These are phyloP conservation scores for Leccinum fallax DNA, from an alignment of 1,284 basidiomycete genomes.

Conservation along the genomic window DNA sequence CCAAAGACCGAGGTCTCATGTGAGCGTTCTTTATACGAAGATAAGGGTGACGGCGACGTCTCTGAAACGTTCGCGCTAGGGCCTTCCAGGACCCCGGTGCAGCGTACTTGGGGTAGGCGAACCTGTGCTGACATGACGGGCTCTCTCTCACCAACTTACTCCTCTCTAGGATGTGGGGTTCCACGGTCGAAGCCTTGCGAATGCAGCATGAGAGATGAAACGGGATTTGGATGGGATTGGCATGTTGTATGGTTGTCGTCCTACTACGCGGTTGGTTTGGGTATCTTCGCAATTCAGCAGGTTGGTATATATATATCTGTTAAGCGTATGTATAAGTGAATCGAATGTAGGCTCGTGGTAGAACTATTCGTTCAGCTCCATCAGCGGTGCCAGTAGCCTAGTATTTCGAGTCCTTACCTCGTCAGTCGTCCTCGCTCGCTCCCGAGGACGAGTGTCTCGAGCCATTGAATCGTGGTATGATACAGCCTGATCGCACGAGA, in stretches of 20 bases:
- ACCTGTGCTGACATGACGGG: background rate
- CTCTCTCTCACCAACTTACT: conserved; percentile 1
- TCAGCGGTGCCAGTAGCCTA: background rate
- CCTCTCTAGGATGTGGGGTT: conserved; percentile 14
- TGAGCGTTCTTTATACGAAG: conserved; percentile 29
- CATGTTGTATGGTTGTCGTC: background rate
- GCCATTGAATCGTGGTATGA: background rate
- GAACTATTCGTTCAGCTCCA: background rate
- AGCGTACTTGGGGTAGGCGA: conserved; percentile 52
- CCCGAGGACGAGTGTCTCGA: background rate
- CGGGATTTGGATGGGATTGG: background rate
- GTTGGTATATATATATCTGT: background rate
- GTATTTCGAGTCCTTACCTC: background rate
- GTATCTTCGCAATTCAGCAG: background rate
- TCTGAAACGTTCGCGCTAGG: conserved; percentile 53
- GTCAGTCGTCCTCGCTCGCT: background rate
- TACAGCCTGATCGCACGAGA: background rate
- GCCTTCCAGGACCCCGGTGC: conserved; percentile 62
- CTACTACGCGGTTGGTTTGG: background rate
- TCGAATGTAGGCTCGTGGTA: background rate
- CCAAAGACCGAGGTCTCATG: conserved; percentile 57
- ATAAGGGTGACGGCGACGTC: conserved; percentile 37
- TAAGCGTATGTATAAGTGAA: conserved; percentile 1
- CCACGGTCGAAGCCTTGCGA: conserved; percentile 15
- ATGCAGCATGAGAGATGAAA: background rate